Evolutionary conservation across 345 rosid genomes (phyloP), one percentile per base, ranked within the genome.

Genomic region (Carallia pectinifolia): DNA sequence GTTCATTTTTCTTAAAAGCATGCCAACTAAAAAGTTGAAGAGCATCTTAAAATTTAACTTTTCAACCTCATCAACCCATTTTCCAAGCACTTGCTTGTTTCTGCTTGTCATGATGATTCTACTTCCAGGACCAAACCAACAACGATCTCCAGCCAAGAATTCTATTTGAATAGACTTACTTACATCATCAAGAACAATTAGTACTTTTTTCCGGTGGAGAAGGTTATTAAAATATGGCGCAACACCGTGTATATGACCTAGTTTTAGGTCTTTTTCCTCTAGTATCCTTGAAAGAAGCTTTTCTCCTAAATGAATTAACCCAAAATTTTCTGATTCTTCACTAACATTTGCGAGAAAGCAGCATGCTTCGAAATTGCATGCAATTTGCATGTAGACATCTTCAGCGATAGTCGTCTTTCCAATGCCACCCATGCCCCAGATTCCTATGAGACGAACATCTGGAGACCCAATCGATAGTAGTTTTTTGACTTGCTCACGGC

Each of bases 141-240:
- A 13, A 18, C 30, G n/a, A 4, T 18, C 33, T 23, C 56, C 68
- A 27, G 47, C 15, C 31, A 65, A 30, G 31, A 4, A 2, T 30
- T 30, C 56, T 6, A 48, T 29, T 17, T 47, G 56, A 6, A 23
- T 19, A 1, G 12, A n/a, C 10, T 23, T 7, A 30, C 29, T 6
- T 30, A 65, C 39, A 47, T 65, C 68, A 50, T 65, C 68, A 40
- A 65, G 47, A 65, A 65, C 68, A 13, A 65, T 17, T 13, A 65
- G 56, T 6, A 50, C 68, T 30, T 9, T 40, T 48, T 15, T 50
- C 7, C 31, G 38, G 34, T 17, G 5, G 16, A 65, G 29, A 56
- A 6, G 27, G 16, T 64, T 15, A 3, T 12, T 47, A 12, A 47
- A 18, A 6, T 27, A 23, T 19, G 36, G 6, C 7, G 4, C 31